phyloP scores from a whole-genome alignment of 164 flowering plant genomes.

The Umbilicus rupestris region DNA sequence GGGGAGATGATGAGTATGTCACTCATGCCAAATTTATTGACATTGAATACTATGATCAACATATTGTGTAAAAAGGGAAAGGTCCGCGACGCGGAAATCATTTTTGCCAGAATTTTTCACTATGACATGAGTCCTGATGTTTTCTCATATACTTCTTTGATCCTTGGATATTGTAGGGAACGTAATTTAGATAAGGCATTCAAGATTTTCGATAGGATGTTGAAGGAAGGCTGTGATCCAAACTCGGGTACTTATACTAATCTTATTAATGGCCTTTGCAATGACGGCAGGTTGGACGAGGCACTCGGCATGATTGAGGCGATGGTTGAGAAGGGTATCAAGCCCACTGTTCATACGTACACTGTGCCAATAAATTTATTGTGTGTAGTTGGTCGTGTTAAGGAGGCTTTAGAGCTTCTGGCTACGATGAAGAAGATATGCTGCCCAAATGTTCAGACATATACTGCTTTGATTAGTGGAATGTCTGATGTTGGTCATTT shows the following conservation, averaged over 20 bases:
- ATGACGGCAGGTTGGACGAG: slow-evolving; percentile 52
- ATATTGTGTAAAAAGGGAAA: slow-evolving; percentile 61
- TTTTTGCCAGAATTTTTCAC: slow-evolving; percentile 39
- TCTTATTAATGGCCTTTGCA: slow-evolving; percentile 65
- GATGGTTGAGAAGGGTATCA: slow-evolving; percentile 53
- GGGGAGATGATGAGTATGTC: slow-evolving; percentile 35
- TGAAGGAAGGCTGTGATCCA: slow-evolving; percentile 49
- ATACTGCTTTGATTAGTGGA: slow-evolving; percentile 64
- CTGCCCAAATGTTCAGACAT: slow-evolving; percentile 68
- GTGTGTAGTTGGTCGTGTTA: slow-evolving; percentile 37
- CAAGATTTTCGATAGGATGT: slow-evolving; percentile 44
- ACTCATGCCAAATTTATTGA: slow-evolving; percentile 47
- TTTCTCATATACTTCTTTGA: slow-evolving; percentile 64
- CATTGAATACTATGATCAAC: slow-evolving; percentile 63
- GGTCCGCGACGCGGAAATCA: slow-evolving; percentile 46
- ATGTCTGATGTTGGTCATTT: slow-evolving; percentile 28
- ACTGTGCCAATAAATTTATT: slow-evolving; percentile 51
- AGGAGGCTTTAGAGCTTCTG: slow-evolving; percentile 45
- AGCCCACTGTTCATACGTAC: slow-evolving; percentile 62
- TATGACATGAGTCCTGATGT: slow-evolving; percentile 45
- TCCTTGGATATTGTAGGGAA: slow-evolving; percentile 71
- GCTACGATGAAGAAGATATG: slow-evolving; percentile 48
- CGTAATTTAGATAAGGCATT: slow-evolving; percentile 46
- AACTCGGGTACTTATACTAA: slow-evolving; percentile 56
- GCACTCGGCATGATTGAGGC: slow-evolving; percentile 50